A percentile compares a stretch with the other conserved stretches of the same genome.
These are phyloP conservation scores for Cutaneotrichosporon sp. DNA, from an alignment of 1,284 basidiomycete species.

Conservation along the genomic window DNA sequence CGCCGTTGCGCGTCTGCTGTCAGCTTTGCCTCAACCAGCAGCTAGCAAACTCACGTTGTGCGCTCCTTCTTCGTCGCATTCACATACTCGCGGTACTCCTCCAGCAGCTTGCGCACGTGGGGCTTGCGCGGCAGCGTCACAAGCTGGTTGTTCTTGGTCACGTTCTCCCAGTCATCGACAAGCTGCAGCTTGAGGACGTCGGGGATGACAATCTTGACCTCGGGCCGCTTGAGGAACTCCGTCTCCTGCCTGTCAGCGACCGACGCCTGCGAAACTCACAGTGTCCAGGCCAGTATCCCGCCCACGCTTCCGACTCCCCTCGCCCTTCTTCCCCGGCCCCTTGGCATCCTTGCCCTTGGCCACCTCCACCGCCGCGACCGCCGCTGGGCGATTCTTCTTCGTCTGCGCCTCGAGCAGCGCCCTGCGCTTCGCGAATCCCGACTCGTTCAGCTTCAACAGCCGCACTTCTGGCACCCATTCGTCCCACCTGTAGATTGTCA, in stretches of 20 bases:
- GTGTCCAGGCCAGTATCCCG: constrained; percentile 47
- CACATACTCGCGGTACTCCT: constrained; percentile 73
- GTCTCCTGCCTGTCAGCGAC: constrained; percentile 50
- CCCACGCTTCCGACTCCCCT: constrained; percentile 56
- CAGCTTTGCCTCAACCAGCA: neutral
- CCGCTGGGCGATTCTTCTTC: constrained; percentile 44
- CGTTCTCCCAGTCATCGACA: constrained; percentile 97
- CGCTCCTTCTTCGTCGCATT: constrained; percentile 56
- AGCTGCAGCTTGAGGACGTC: constrained; percentile 84
- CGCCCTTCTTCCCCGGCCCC: constrained; percentile 51
- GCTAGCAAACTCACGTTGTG: constrained; percentile 48
- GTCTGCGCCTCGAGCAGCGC: constrained; percentile 55
- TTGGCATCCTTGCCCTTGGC: constrained; percentile 41
- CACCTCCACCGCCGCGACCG: constrained; percentile 22
- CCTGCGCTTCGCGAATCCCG: constrained; percentile 75
- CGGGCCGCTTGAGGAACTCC: constrained; percentile 69
- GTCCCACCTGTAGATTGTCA: constrained; percentile 72
- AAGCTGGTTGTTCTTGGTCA: constrained; percentile 94
- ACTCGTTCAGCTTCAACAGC: constrained; percentile 83
- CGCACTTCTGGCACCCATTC: constrained; percentile 91
- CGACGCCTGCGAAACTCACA: constrained; percentile 30
- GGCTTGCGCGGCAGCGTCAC: constrained; percentile 83
- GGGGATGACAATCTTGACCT: constrained; percentile 88
- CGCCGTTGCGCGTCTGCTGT: constrained; percentile 59
- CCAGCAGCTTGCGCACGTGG: constrained; percentile 73